These are phyloP conservation scores for Penicillium vulpinum DNA, from an alignment of 2,329 filamentous ascomycete genomes.

Conservation along the genomic window DNA sequence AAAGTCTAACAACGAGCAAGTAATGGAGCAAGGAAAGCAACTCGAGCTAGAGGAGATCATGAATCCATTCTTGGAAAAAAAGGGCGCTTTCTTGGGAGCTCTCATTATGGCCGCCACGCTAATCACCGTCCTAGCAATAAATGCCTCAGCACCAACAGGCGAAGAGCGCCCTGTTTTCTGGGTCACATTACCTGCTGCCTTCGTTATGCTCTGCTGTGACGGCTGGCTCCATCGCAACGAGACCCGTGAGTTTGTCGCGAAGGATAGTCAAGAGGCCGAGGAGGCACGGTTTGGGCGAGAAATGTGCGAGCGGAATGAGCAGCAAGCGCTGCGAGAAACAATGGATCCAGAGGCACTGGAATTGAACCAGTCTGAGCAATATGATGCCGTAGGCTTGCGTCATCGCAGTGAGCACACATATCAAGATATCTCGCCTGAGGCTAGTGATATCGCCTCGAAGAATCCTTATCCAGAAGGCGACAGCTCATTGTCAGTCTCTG, in stretches of 20 bases:
- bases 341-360: conserved; percentile 1
- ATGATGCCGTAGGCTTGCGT: not conserved
- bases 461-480: not conserved
- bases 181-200: conserved; percentile 67
- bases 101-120: conserved; percentile 67
- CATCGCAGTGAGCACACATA: not conserved
- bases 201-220: conserved; percentile 70
- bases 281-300: conserved; percentile 43
- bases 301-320: conserved; percentile 31
- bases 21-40: too few relatives aligned
- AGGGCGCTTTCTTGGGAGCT: conserved; percentile 64
- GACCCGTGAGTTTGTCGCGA: conserved; percentile 62
- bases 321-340: not conserved
- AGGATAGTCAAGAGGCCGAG: conserved; percentile 55
- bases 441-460: not conserved
- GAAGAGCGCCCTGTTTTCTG: conserved; percentile 63
- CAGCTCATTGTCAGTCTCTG: conserved; percentile 5
- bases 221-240: conserved; percentile 65
- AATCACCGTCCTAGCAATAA: conserved; percentile 64
- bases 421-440: not conserved
- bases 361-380: not conserved
- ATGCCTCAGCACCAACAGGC: conserved; percentile 61
- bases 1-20: conserved; percentile 50
- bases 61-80: conserved; percentile 71
- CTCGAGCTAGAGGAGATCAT: conserved; percentile 70